Conservation (phyloP, 148 eudicot species). For the Camellia japonica region DNA sequence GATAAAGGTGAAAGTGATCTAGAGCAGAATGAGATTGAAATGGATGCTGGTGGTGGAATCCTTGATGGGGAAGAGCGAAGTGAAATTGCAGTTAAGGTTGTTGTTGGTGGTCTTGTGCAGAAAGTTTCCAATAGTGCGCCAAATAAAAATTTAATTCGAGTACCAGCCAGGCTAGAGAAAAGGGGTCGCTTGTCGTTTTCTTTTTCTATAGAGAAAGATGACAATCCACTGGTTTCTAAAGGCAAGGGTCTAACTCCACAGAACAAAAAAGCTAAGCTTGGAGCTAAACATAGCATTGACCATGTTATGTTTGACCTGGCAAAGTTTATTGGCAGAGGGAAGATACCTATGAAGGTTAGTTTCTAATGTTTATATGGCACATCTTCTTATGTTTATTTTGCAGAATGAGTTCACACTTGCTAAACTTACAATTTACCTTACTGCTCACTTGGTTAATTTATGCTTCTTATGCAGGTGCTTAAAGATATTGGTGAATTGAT, state of each 20-base stretch:
- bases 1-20: constrained; percentile 53
- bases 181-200: constrained; percentile 68
- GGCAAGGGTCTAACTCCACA: constrained; percentile 33
- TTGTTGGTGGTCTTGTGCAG: constrained; percentile 57
- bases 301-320: constrained; percentile 66
- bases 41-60: constrained; percentile 43
- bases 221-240: constrained; percentile 31
- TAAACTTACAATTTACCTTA: not conserved
- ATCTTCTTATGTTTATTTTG: not conserved
- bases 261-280: constrained; percentile 48
- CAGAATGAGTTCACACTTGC: not conserved
- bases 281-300: constrained; percentile 48
- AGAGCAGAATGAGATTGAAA: constrained; percentile 52
- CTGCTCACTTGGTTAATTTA: not conserved
- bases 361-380: not conserved
- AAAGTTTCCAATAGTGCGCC: constrained; percentile 35
- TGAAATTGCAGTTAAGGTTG: constrained; percentile 66
- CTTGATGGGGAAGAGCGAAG: constrained; percentile 45
- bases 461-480: constrained; percentile 54
- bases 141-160: constrained; percentile 55
- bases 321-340: constrained; percentile 66
- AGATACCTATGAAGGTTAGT: constrained; percentile 81
- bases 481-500: constrained; percentile 72
- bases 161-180: constrained; percentile 78
- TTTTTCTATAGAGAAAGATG: constrained; percentile 60